A percentile compares a stretch with the other conserved stretches of the same genome.
Conservation (phyloP, 352 stramenopile species). For the Phytopythium sindhum region DNA sequence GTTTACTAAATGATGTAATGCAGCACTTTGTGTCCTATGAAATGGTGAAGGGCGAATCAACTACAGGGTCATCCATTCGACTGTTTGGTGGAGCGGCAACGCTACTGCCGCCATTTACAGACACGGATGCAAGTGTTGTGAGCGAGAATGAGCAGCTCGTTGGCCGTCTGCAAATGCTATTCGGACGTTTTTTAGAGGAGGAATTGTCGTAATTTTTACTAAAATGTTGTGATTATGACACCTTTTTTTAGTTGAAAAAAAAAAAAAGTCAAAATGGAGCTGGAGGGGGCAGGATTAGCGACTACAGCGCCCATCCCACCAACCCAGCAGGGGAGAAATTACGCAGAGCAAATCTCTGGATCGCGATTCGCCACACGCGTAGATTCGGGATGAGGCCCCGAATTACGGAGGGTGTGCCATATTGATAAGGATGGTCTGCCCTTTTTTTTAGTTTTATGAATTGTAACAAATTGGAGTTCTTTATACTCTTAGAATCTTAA, state of each 20-base stretch:
- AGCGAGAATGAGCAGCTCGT: conserved; percentile 56
- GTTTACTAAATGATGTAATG: conserved; percentile 1
- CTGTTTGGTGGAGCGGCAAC: conserved; percentile 51
- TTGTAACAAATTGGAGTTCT: background rate
- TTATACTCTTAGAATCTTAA: background rate
- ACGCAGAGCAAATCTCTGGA: conserved; percentile 82
- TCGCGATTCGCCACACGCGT: conserved; percentile 67
- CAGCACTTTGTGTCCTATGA: conserved; percentile 1
- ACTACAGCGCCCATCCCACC: conserved; percentile 22
- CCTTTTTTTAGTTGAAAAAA: background rate
- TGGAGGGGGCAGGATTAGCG: conserved; percentile 38
- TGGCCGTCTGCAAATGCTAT: conserved; percentile 31
- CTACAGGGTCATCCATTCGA: background rate
- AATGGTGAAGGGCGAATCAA: conserved; percentile 1
- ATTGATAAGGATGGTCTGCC: conserved; percentile 25
- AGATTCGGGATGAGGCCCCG: conserved; percentile 2
- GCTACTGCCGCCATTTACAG: conserved; percentile 32
- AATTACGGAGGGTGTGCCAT: conserved; percentile 14
- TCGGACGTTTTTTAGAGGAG: conserved; percentile 16
- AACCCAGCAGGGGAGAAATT: conserved; percentile 54
- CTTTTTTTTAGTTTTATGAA: conserved; percentile 28
- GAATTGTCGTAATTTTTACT: background rate
- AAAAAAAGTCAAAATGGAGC: conserved; percentile 2
- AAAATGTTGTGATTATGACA: too few relatives aligned
- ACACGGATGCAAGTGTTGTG: conserved; percentile 16